phyloP scores from a whole-genome alignment of 768 basidiomycete genomes.

The Kwoniella europaea region DNA sequence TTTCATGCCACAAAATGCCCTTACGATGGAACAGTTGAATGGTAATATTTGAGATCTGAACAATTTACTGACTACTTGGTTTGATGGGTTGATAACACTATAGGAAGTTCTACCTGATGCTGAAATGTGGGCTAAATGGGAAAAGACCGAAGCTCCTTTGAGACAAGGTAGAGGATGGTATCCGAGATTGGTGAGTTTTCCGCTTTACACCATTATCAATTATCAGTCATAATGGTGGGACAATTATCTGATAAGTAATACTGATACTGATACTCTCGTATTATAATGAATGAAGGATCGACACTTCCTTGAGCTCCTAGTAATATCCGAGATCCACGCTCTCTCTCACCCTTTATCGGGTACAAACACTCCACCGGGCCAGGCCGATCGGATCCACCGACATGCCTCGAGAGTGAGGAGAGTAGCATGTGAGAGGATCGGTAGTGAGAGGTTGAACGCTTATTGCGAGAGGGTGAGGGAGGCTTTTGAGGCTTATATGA shows the following conservation, averaged over 20 bases:
- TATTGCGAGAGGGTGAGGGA: conserved; percentile 56
- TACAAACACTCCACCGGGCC: conserved; percentile 5
- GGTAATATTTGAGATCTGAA: no score
- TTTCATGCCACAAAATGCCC: no score
- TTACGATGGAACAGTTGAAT: no score
- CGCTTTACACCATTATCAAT: no score
- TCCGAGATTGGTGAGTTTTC: conserved; percentile 47
- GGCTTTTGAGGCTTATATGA: conserved; percentile 56
- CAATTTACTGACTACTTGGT: not conserved
- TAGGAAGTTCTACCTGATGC: conserved; percentile 57
- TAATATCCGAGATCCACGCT: conserved; percentile 54
- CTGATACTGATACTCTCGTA: no score
- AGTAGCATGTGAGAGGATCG: conserved; percentile 56
- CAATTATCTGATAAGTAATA: no score
- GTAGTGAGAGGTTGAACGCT: conserved; percentile 53
- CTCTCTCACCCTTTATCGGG: conserved; percentile 46
- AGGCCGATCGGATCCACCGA: conserved; percentile 47
- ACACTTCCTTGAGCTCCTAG: conserved; percentile 56
- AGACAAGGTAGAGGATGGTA: conserved; percentile 56
- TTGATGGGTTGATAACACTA: no score
- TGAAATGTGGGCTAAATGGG: conserved; percentile 56
- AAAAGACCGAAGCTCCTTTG: conserved; percentile 52
- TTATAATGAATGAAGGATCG: conserved; percentile 33
- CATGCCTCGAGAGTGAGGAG: conserved; percentile 54
- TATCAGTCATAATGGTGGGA: no score